These are phyloP conservation scores for Gynandropsis gynandra DNA, from an alignment of 345 rosid species.

Conservation along the genomic window DNA sequence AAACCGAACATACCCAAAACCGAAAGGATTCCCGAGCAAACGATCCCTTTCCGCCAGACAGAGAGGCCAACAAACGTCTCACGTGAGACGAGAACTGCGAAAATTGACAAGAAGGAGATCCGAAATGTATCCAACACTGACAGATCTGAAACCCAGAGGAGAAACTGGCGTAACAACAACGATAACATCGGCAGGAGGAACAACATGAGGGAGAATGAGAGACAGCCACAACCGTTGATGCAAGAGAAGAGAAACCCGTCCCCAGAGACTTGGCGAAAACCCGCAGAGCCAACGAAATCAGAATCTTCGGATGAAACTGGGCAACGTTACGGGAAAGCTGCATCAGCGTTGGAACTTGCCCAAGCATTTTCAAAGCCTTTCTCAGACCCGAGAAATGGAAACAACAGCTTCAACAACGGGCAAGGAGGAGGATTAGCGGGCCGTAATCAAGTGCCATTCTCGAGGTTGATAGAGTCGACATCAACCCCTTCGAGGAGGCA, in stretches of 20 bases:
- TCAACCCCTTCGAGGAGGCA: slow-evolving; percentile 23
- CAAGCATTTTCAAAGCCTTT: slow-evolving; percentile 60
- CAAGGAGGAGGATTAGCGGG: slow-evolving; percentile 31
- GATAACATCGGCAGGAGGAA: slow-evolving; percentile 29
- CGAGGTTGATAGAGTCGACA: slow-evolving; percentile 51
- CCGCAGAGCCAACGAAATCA: slow-evolving; percentile 43
- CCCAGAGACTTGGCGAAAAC: slow-evolving; percentile 81
- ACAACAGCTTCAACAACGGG: too few species aligned
- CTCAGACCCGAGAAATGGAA: slow-evolving; percentile 30
- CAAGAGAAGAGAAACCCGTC: slow-evolving; percentile 60
- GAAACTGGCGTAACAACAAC: slow-evolving; percentile 40
- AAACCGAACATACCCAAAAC: slow-evolving; percentile 18
- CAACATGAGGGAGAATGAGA: slow-evolving; percentile 36
- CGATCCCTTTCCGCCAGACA: slow-evolving; percentile 21
- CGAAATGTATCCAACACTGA: slow-evolving; percentile 26
- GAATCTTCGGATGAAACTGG: slow-evolving; percentile 44
- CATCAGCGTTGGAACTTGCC: slow-evolving; percentile 71
- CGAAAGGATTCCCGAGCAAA: slow-evolving; percentile 42
- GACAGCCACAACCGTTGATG: slow-evolving; percentile 34
- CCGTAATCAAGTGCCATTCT: slow-evolving; percentile 54
- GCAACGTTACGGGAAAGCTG: slow-evolving; percentile 51
- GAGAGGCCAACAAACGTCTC: slow-evolving; percentile 30
- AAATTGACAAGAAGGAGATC: slow-evolving; percentile 48
- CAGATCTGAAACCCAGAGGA: slow-evolving; percentile 46
- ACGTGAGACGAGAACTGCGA: slow-evolving; percentile 41